Evolutionary conservation across 192 early-diverging fungal species (phyloP).

Genomic region (Thoreauomyces humboldtii): DNA sequence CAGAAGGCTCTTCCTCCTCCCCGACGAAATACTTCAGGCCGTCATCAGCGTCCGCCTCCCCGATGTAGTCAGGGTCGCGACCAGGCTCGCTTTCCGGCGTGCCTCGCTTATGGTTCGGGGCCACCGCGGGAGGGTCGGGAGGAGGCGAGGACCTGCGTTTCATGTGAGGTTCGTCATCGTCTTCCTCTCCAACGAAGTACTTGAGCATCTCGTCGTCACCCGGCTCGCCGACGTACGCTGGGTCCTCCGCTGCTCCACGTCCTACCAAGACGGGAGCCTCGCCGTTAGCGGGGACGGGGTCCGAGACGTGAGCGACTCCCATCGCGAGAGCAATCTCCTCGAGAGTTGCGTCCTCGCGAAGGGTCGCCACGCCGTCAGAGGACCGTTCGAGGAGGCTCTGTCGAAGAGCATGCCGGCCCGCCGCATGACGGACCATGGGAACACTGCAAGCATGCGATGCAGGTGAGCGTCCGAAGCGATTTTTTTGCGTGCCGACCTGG

Average conservation of each 20-base stretch:
- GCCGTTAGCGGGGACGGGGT: too few relatives aligned
- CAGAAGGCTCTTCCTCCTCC: conserved; percentile 15
- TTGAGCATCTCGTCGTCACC: conserved; percentile 21
- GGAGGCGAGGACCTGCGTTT: not conserved
- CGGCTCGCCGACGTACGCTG: conserved; percentile 20
- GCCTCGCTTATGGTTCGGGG: too few relatives aligned
- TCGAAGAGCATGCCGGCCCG: conserved; percentile 4
- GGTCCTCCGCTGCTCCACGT: conserved; percentile 15
- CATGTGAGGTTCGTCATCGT: conserved; percentile 11
- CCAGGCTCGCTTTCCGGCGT: too few relatives aligned
- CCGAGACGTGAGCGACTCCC: too few relatives aligned
- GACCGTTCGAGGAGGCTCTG: conserved; percentile 10
- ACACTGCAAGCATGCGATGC: too few relatives aligned
- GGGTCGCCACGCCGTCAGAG: conserved; percentile 6
- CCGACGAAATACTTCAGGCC: conserved; percentile 19
- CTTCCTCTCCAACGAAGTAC: conserved; percentile 23
- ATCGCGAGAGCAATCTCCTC: conserved; percentile 9
- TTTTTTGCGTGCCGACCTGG: too few relatives aligned
- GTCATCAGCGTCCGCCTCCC: conserved; percentile 16
- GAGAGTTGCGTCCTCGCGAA: not conserved
- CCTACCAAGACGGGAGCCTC: too few relatives aligned
- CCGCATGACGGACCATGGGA: conserved; percentile 18
- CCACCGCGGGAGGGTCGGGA: too few relatives aligned
- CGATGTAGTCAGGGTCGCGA: conserved; percentile 22
- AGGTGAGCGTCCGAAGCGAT: too few relatives aligned